Conservation (phyloP, 495 filamentous ascomycete species). For the Rusavskia elegans region DNA sequence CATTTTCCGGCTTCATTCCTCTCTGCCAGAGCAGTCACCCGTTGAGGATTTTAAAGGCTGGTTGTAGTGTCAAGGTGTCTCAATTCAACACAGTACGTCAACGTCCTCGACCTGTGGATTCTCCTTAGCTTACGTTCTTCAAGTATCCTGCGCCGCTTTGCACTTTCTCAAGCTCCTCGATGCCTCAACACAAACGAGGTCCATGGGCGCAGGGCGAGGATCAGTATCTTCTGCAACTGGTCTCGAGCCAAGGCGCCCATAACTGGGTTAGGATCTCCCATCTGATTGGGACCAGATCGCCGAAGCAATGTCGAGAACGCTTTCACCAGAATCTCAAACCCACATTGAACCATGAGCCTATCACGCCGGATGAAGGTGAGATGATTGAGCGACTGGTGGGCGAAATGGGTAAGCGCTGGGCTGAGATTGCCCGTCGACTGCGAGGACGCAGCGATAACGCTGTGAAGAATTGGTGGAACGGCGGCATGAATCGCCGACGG, state of each 20-base stretch:
- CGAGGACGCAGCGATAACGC: constrained; percentile 90
- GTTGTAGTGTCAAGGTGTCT: too few species aligned
- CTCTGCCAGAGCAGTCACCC: too few species aligned
- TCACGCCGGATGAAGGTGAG: constrained; percentile 75
- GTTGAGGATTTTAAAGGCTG: too few species aligned
- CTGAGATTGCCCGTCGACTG: constrained; percentile 77
- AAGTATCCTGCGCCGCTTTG: not conserved
- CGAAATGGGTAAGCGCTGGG: constrained; percentile 84
- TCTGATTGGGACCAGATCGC: constrained; percentile 58
- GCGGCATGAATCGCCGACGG: constrained; percentile 62
- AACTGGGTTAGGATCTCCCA: constrained; percentile 89
- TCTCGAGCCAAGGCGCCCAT: constrained; percentile 59
- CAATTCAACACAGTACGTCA: too few species aligned
- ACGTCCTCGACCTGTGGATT: too few species aligned
- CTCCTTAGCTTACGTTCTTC: not conserved
- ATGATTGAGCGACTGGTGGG: constrained; percentile 67
- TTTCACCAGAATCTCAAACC: constrained; percentile 95
- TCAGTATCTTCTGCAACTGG: constrained; percentile 49
- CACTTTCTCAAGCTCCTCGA: constrained; percentile 10
- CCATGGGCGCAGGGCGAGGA: constrained; percentile 86
- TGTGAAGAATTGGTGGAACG: constrained; percentile 99
- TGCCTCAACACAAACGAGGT: constrained; percentile 55
- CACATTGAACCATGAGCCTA: constrained; percentile 75
- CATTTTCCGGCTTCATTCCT: too few species aligned
- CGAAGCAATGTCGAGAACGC: constrained; percentile 92